Evolutionary conservation across 202 grass and related monocot genomes (phyloP).

Genomic region (Schoenoplectus tabernaemontani): DNA sequence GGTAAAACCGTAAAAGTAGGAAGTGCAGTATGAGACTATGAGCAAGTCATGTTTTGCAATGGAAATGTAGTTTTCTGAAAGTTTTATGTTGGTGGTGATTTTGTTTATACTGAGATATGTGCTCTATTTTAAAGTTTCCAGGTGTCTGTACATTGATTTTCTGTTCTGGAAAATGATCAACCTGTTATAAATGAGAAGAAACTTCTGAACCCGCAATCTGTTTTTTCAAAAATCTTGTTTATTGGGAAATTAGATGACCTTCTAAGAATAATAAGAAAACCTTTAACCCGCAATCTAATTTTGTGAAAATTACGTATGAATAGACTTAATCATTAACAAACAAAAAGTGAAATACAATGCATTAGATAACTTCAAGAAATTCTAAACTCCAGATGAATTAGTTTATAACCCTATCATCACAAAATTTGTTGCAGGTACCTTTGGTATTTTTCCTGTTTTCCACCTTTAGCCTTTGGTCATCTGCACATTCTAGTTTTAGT

Average conservation of each 20-base stretch:
- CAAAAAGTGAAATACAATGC: neutral
- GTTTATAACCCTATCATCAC: neutral
- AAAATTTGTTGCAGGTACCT: slow-evolving; percentile 51
- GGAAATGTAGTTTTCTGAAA: neutral
- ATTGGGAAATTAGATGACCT: neutral
- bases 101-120: neutral
- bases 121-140: neutral
- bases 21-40: neutral
- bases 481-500: slow-evolving; percentile 29
- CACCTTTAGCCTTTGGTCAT: slow-evolving; percentile 41
- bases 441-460: slow-evolving; percentile 41
- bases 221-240: neutral
- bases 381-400: neutral
- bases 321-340: neutral
- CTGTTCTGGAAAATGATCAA: neutral
- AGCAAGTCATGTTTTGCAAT: neutral
- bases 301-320: neutral
- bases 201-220: neutral
- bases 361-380: neutral
- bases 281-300: neutral
- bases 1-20: neutral
- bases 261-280: neutral
- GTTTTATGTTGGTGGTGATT: neutral
- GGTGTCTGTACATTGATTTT: neutral
- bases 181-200: neutral